phyloP scores from a whole-genome alignment of 345 rosid species.

The Laguncularia racemosa region DNA sequence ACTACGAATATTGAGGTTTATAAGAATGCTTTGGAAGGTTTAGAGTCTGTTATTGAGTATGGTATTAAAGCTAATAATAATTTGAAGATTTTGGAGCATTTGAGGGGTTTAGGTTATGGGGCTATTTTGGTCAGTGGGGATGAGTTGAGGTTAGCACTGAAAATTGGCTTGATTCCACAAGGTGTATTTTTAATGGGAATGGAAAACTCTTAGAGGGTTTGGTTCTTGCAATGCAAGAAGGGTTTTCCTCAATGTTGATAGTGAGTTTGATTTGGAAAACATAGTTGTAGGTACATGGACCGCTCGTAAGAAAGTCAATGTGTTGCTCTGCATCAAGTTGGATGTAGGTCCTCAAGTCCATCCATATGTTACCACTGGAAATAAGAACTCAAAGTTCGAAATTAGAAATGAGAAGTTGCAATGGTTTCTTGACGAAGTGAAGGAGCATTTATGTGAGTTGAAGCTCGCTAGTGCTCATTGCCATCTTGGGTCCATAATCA shows the following conservation, averaged over 20 bases:
- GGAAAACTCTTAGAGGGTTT: no score
- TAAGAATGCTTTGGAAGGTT: constrained; percentile 62
- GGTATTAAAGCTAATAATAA: constrained; percentile 90
- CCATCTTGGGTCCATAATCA: no score
- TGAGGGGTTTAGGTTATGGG: constrained; percentile 84
- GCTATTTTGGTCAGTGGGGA: constrained; percentile 94
- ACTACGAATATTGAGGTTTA: constrained; percentile 78
- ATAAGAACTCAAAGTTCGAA: constrained; percentile 96
- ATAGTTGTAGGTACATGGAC: constrained; percentile 77
- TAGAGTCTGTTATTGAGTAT: no score
- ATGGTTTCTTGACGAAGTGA: no score
- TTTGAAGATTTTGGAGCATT: no score
- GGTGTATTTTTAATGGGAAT: no score
- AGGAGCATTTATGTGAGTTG: no score
- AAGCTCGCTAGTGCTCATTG: no score
- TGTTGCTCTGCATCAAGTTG: constrained; percentile 89
- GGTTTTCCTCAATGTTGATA: no score
- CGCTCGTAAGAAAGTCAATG: constrained; percentile 83
- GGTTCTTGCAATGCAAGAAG: no score
- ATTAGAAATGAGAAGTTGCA: constrained; percentile 97
- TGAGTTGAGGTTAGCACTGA: constrained; percentile 85
- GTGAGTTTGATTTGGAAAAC: no score
- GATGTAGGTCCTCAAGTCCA: constrained; percentile 99
- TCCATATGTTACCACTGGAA: no score
- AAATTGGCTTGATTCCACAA: constrained; percentile 76